Evolutionary conservation across 139 green algal species (phyloP).

Genomic region (Micromonas pusilla): DNA sequence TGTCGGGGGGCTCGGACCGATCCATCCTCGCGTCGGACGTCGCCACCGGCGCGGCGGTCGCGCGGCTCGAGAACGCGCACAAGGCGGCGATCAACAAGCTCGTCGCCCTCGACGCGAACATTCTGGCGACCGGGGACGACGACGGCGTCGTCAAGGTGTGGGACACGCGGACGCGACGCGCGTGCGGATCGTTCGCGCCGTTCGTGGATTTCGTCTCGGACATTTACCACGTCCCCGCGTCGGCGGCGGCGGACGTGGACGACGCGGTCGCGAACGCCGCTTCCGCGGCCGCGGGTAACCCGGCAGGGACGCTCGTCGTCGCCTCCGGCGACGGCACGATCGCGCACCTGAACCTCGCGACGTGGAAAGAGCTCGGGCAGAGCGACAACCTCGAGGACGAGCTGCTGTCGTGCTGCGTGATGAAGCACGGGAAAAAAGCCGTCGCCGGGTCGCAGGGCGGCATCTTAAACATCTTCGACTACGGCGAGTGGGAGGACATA

Average conservation of each 20-base stretch:
- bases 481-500: slow-evolving; percentile 83
- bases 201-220: slow-evolving; percentile 79
- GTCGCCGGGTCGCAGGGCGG: slow-evolving; percentile 60
- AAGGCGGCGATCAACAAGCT: slow-evolving; percentile 52
- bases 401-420: slow-evolving; percentile 61
- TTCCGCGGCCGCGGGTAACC: background rate
- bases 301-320: slow-evolving; percentile 43
- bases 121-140: slow-evolving; percentile 65
- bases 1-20: slow-evolving; percentile 28
- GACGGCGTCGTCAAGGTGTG: slow-evolving; percentile 67
- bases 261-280: slow-evolving; percentile 23
- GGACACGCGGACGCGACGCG: slow-evolving; percentile 54
- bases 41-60: slow-evolving; percentile 39
- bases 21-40: background rate
- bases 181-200: slow-evolving; percentile 38
- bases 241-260: slow-evolving; percentile 32
- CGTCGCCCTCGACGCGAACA: slow-evolving; percentile 23
- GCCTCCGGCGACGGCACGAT: slow-evolving; percentile 77
- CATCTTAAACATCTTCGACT: slow-evolving; percentile 74
- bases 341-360: slow-evolving; percentile 44
- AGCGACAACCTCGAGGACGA: slow-evolving; percentile 84
- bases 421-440: slow-evolving; percentile 43
- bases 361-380: slow-evolving; percentile 48
- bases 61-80: slow-evolving; percentile 50
- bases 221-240: slow-evolving; percentile 40